Conservation (phyloP, 192 early-diverging fungal species). For the Backusella luteola region DNA sequence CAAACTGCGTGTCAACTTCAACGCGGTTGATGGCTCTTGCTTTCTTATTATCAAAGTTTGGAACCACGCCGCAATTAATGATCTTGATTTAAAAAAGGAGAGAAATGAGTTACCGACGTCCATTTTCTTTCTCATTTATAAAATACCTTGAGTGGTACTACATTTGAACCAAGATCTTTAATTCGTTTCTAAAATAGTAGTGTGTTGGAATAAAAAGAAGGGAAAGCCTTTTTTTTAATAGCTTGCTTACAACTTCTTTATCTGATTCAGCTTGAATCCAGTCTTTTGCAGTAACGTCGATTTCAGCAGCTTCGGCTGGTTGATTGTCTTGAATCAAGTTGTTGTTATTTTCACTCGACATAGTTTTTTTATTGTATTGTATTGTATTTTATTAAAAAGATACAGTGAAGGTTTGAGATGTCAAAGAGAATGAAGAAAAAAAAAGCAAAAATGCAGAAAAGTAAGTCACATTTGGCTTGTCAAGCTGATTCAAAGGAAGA, state of each 20-base stretch:
- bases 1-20: constrained; percentile 39
- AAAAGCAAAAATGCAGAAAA: background rate
- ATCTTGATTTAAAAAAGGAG: constrained; percentile 14
- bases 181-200: constrained; percentile 24
- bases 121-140: background rate
- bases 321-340: background rate
- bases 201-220: background rate
- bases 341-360: background rate
- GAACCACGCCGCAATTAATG: constrained; percentile 47
- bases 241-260: constrained; percentile 41
- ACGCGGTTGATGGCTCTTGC: constrained; percentile 47
- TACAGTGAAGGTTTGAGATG: background rate
- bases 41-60: constrained; percentile 39
- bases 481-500: background rate
- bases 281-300: constrained; percentile 36
- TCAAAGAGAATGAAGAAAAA: background rate
- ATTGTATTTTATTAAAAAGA: background rate
- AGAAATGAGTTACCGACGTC: background rate
- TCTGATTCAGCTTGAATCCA: constrained; percentile 48
- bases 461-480: background rate
- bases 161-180: constrained; percentile 18
- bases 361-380: background rate
- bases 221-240: background rate
- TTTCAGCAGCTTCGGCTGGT: background rate
- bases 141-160: constrained; percentile 23